phyloP scores from a whole-genome alignment of 1,139 yeast species.

The Hyphopichia buzzinii region DNA sequence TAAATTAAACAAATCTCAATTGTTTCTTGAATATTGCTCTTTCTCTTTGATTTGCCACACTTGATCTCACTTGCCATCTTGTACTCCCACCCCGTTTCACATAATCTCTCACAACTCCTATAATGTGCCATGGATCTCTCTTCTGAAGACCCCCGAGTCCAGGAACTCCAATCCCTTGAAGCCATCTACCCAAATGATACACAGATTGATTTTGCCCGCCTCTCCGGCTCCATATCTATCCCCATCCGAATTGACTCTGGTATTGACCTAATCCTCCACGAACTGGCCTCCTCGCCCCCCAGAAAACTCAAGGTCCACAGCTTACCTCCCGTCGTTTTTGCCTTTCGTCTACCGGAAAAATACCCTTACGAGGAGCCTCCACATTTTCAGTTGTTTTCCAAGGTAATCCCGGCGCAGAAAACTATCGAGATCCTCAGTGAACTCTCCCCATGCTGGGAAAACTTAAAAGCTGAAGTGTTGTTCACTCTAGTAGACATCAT shows the following conservation, averaged over 20 bases:
- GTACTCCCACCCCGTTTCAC: too few species aligned
- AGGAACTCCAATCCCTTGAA: slow-evolving; percentile 47
- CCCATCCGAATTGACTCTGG: slow-evolving; percentile 24
- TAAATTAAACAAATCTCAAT: too few species aligned
- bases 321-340: slow-evolving; percentile 32
- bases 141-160: slow-evolving; percentile 23
- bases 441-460: slow-evolving; percentile 34
- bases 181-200: slow-evolving; percentile 51
- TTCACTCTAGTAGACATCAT: slow-evolving; percentile 48
- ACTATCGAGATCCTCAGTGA: slow-evolving; percentile 14
- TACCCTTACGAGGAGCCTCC: slow-evolving; percentile 34
- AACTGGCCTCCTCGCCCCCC: slow-evolving; percentile 2
- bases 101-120: too few species aligned
- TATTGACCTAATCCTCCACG: slow-evolving; percentile 8
- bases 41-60: too few species aligned
- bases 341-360: slow-evolving; percentile 23
- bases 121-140: slow-evolving; percentile 10
- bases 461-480: slow-evolving; percentile 40
- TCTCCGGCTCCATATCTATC: slow-evolving; percentile 24
- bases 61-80: too few species aligned
- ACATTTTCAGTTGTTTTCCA: slow-evolving; percentile 14
- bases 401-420: slow-evolving; percentile 19
- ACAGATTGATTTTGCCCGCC: slow-evolving; percentile 12
- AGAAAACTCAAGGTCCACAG: slow-evolving; percentile 11
- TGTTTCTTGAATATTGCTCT: too few species aligned